Evolutionary conservation across 192 early-diverging fungal species (phyloP).

Genomic region (Coemansia sp.): DNA sequence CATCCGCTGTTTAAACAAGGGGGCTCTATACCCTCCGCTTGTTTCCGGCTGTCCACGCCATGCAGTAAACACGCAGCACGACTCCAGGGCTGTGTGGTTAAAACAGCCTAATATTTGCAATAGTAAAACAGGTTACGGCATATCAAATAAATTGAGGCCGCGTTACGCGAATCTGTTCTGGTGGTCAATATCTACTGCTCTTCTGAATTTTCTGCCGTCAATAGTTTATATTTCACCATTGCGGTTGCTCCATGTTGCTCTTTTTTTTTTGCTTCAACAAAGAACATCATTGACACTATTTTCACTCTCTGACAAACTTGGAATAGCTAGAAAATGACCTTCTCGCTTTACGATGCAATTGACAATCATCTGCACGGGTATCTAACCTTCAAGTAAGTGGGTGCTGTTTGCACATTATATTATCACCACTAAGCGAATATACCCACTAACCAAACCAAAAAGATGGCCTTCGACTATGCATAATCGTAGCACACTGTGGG

Average conservation of each 20-base stretch:
- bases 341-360: no score
- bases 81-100: neutral
- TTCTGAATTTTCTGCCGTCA: neutral
- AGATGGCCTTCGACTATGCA: neutral
- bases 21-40: no score
- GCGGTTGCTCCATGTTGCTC: neutral
- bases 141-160: neutral
- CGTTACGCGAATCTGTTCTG: neutral
- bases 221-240: no score
- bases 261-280: neutral
- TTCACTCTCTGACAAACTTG: no score
- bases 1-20: no score
- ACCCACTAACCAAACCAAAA: no score
- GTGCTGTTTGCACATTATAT: neutral
- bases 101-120: neutral
- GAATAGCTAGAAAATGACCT: neutral
- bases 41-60: no score
- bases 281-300: no score
- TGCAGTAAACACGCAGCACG: neutral
- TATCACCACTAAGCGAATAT: neutral
- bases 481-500: constrained; percentile 33
- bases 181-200: neutral
- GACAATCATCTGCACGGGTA: neutral
- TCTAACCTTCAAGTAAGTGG: constrained; percentile 4
- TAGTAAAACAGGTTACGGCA: neutral